phyloP scores from a whole-genome alignment of 2,329 filamentous ascomycete species.

The Falciphora oryzae region DNA sequence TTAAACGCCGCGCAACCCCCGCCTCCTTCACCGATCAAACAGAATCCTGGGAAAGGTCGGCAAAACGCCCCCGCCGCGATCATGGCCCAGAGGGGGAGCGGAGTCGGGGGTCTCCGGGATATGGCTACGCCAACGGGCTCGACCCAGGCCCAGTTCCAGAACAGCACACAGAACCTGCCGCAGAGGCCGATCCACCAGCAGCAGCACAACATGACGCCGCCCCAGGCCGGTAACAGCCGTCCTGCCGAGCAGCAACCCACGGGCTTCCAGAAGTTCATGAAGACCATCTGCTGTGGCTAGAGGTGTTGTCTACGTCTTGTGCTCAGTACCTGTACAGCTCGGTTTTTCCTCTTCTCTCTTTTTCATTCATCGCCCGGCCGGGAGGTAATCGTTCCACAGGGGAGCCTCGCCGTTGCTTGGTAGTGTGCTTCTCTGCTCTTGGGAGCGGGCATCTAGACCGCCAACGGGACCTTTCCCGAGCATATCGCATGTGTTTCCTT shows the following conservation, averaged over 20 bases:
- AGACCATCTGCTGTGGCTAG: constrained; percentile 84
- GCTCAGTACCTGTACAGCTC: too few species aligned
- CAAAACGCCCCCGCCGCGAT: constrained; percentile 72
- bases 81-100: constrained; percentile 71
- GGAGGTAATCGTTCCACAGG: too few species aligned
- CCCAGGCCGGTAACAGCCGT: constrained; percentile 50
- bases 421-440: too few species aligned
- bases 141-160: constrained; percentile 94
- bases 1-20: constrained; percentile 92
- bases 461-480: too few species aligned
- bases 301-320: background rate
- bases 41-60: constrained; percentile 67
- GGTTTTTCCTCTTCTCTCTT: too few species aligned
- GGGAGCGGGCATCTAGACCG: too few species aligned
- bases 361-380: too few species aligned
- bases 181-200: constrained; percentile 53
- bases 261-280: constrained; percentile 88
- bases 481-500: too few species aligned
- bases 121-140: constrained; percentile 80
- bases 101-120: constrained; percentile 66
- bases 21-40: constrained; percentile 78
- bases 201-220: constrained; percentile 54
- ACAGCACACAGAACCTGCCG: constrained; percentile 83
- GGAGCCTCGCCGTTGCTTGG: too few species aligned
- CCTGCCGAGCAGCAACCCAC: constrained; percentile 67